Conservation (phyloP, 768 basidiomycete genomes). For the Neoboletus brunneissimus region DNA sequence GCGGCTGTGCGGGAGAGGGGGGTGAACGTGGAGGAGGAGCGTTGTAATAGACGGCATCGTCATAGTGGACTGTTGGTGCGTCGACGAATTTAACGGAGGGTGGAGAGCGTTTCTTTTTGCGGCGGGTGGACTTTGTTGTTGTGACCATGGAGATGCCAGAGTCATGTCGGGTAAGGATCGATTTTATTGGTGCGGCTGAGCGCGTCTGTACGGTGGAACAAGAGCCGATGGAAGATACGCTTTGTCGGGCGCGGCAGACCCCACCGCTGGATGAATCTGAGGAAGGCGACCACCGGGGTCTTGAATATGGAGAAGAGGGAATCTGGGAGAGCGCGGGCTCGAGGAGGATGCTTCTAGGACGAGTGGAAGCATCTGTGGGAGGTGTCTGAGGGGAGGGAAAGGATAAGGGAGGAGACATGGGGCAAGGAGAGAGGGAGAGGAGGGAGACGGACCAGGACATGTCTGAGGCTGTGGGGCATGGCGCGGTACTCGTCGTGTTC, state of each 20-base stretch:
- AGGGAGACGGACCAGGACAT: constrained; percentile 27
- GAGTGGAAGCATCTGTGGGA: constrained; percentile 16
- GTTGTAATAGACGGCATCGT: constrained; percentile 12
- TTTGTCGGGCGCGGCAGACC: constrained; percentile 30
- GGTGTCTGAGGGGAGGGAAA: constrained; percentile 19
- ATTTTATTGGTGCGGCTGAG: constrained; percentile 38
- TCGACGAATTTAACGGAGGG: constrained; percentile 70
- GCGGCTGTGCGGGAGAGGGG: constrained; percentile 9
- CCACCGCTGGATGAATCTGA: constrained; percentile 17
- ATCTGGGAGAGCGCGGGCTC: constrained; percentile 14
- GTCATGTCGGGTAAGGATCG: constrained; percentile 54
- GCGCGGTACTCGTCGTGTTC: constrained; percentile 28
- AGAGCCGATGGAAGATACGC: constrained; percentile 40
- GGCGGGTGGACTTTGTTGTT: constrained; percentile 24
- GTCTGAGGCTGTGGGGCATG: constrained; percentile 31
- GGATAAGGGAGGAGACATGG: constrained; percentile 9
- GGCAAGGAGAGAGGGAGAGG: background rate
- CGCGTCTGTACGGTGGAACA: constrained; percentile 30
- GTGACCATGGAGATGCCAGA: constrained; percentile 46
- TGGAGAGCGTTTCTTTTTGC: constrained; percentile 33
- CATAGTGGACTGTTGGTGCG: constrained; percentile 57
- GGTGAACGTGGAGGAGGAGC: constrained; percentile 16
- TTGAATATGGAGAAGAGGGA: constrained; percentile 19
- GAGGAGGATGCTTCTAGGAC: constrained; percentile 30
- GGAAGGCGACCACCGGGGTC: constrained; percentile 17